Base-by-base conservation (phyloP, 805 yeast genomes). In the Starmerella powellii region DNA sequence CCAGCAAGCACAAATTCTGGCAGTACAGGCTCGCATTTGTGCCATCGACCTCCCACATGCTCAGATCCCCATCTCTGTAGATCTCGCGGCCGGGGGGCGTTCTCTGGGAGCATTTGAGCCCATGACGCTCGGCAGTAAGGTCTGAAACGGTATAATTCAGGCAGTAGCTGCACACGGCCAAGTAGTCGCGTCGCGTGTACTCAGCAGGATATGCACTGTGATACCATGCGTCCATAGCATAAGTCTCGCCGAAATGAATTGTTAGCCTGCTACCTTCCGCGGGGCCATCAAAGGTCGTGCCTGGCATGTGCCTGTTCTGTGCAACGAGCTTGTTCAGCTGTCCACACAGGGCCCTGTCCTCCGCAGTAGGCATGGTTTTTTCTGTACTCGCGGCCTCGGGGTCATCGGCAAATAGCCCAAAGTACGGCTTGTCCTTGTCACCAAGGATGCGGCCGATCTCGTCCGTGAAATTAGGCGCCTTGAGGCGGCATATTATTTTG, bases 21-120 rank as follows among this genome's bases (percentile, higher is more conserved):
- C 96, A 86, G 56, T 80, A 88, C 39, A 72, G 70, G 13, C 78
- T 77, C 54, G 81, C 77, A 48, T 80, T 81, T 28, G 93, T 66
- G 0, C 98, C 98, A 56, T 91, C 97, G 16, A 91, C 77, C 60
- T 91, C 97, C 73, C 87, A 91, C 30, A 91, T 70, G 35, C 93
- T 75, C 18, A 68, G 64, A 49, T 69, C 59, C 10, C 42, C 40
- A 51, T 80, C 80, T 40, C 95, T 69, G 56, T 91, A 91, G 19
- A 88, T 82, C 54, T 88, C 95, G 56, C 76, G 76, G 1, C 97
- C 97, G 0, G 96, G 96, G 1, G 97, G 97, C 50, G 72, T 78
- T 37, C 63, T 64, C 40, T 71, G 62, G 24, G 70, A 71, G 60
- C 97, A 91, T 57, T 88, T 87, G 46, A 75, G 52, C 46, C 65